phyloP scores from a whole-genome alignment of 768 basidiomycete species.

The Termitomyces titanicus region DNA sequence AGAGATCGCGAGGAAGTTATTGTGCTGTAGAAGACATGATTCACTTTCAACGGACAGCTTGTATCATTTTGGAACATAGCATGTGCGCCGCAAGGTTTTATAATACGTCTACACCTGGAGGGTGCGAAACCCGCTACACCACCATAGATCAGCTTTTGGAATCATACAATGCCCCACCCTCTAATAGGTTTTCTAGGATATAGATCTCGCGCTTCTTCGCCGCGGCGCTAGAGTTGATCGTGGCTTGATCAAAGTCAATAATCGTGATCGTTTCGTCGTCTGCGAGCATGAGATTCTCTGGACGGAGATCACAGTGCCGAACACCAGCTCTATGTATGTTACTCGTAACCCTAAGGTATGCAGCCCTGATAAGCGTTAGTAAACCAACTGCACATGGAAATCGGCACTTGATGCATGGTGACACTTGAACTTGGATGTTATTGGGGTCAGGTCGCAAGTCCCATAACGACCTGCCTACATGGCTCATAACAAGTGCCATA shows the following conservation, averaged over 20 bases:
- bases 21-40: too few species aligned
- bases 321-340: slow-evolving; percentile 12
- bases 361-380: background rate
- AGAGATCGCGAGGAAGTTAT: background rate
- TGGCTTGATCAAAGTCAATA: slow-evolving; percentile 13
- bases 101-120: background rate
- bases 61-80: background rate
- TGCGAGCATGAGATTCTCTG: slow-evolving; percentile 9
- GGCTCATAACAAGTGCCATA: slow-evolving; percentile 13
- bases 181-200: background rate
- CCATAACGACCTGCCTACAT: slow-evolving; percentile 8
- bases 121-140: background rate
- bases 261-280: slow-evolving; percentile 4
- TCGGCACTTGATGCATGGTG: slow-evolving; percentile 1
- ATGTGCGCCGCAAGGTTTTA: background rate
- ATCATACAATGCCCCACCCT: background rate
- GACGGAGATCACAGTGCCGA: slow-evolving; percentile 11
- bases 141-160: background rate
- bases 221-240: background rate
- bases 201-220: slow-evolving; percentile 1
- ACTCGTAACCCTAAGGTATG: slow-evolving; percentile 1
- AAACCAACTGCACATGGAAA: background rate
- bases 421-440: background rate
- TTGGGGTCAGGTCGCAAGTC: background rate
- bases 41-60: background rate